Conservation (phyloP, 2,329 filamentous ascomycete species). For the Drechslerella dactyloides region DNA sequence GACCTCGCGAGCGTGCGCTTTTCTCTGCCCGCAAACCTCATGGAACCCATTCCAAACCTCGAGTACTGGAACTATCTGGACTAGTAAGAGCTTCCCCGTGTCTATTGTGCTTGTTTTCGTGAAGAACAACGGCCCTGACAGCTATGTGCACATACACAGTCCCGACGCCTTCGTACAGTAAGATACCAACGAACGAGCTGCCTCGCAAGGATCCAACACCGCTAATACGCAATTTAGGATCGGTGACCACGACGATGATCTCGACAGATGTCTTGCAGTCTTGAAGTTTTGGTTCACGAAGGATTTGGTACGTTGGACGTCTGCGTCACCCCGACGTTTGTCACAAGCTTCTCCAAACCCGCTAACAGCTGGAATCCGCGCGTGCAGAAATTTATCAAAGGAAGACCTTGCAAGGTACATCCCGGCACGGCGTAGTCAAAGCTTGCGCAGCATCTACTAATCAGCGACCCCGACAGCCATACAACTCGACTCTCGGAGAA, state of each 20-base stretch:
- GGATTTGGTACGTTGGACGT: constrained; percentile 68
- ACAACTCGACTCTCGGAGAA: constrained; percentile 95
- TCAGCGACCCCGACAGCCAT: constrained; percentile 66
- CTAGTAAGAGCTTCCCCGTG: constrained; percentile 59
- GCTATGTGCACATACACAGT: constrained; percentile 7
- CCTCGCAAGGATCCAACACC: neutral
- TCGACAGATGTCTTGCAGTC: constrained; percentile 94
- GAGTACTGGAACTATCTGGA: constrained; percentile 99
- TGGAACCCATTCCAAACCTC: constrained; percentile 95
- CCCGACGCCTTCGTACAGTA: constrained; percentile 49
- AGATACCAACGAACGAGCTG: neutral
- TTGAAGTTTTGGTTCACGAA: constrained; percentile 99
- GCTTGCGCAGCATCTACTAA: constrained; percentile 4
- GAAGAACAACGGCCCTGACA: constrained; percentile 8
- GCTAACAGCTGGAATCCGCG: constrained; percentile 52
- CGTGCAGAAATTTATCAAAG: constrained; percentile 88
- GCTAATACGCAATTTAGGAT: constrained; percentile 62
- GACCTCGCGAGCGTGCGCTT: constrained; percentile 96
- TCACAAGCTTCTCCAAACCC: neutral
- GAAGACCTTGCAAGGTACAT: constrained; percentile 82
- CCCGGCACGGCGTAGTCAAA: too few species aligned
- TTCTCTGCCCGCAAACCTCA: constrained; percentile 89
- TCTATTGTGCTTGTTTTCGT: constrained; percentile 69
- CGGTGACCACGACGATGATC: constrained; percentile 85
- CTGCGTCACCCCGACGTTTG: neutral